Percentiles rank a stretch among this genome's conserved stretches.
Evolutionary conservation across 768 basidiomycete species (phyloP).

Genomic region (Lentinula sp.): DNA sequence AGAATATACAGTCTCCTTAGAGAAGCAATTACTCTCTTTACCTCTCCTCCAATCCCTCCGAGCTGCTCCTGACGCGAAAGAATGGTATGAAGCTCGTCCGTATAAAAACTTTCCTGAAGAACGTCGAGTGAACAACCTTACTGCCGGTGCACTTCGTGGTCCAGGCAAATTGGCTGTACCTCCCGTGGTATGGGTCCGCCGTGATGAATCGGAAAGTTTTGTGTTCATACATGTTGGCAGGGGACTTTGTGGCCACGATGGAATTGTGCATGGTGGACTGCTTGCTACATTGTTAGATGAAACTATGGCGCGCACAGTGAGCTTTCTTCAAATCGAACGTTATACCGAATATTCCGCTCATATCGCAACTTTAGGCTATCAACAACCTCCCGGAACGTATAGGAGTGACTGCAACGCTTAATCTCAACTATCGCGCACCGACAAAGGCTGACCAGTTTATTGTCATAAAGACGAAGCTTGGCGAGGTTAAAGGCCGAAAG

Average conservation of each 20-base stretch:
- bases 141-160: constrained; percentile 79
- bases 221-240: constrained; percentile 79
- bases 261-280: constrained; percentile 90
- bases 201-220: constrained; percentile 70
- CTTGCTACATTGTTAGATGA: constrained; percentile 91
- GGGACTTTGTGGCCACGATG: constrained; percentile 88
- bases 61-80: constrained; percentile 36
- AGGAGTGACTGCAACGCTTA: constrained; percentile 86
- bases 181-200: constrained; percentile 68
- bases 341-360: background rate
- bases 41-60: constrained; percentile 52
- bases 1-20: constrained; percentile 54
- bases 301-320: constrained; percentile 69
- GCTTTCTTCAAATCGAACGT: constrained; percentile 18
- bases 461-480: constrained; percentile 65
- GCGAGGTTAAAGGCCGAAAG: constrained; percentile 74
- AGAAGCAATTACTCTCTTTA: constrained; percentile 61
- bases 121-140: constrained; percentile 74
- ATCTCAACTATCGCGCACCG: constrained; percentile 79
- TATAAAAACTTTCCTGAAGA: constrained; percentile 67
- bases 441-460: constrained; percentile 93
- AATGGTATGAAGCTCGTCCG: constrained; percentile 78
- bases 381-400: constrained; percentile 82
- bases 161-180: constrained; percentile 80
- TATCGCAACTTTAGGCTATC: constrained; percentile 52